Percentiles rank a stretch among this genome's conserved stretches.
phyloP scores from a whole-genome alignment of 345 rosid species.

The Diplotaxis tenuifolia region DNA sequence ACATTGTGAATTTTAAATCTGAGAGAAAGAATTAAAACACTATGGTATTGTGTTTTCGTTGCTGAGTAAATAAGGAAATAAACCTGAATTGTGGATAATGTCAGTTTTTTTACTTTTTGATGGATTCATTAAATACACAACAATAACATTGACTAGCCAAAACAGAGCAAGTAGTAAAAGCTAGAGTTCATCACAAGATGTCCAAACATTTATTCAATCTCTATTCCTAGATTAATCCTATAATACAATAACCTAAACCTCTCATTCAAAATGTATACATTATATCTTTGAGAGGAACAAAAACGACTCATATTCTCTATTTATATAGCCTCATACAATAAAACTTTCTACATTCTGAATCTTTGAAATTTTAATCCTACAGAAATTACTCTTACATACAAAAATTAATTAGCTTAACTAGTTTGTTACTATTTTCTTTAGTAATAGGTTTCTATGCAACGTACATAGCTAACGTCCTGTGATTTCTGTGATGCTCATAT shows the following conservation, averaged over 20 bases:
- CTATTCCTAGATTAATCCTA: background rate
- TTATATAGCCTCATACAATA: background rate
- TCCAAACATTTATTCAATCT: background rate
- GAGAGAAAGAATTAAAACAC: background rate
- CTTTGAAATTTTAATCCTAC: background rate
- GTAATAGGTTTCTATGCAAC: background rate
- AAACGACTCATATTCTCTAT: background rate
- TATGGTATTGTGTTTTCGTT: background rate
- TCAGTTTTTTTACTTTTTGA: background rate
- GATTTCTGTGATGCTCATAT: conserved; percentile 23
- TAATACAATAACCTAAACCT: no score
- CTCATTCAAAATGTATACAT: background rate
- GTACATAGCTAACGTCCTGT: conserved; percentile 7
- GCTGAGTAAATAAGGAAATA: background rate
- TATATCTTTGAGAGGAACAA: background rate
- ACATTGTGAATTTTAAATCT: background rate
- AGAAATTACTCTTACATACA: background rate
- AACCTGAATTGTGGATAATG: background rate
- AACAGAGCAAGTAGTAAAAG: background rate
- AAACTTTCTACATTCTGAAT: background rate
- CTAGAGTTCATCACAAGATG: background rate
- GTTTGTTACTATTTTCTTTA: background rate
- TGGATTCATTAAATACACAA: conserved; percentile 9
- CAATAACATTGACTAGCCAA: conserved; percentile 1
- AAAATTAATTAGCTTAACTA: background rate